Evolutionary conservation across 2,329 filamentous ascomycete species (phyloP).

Genomic region (Bipolaris sorokiniana): DNA sequence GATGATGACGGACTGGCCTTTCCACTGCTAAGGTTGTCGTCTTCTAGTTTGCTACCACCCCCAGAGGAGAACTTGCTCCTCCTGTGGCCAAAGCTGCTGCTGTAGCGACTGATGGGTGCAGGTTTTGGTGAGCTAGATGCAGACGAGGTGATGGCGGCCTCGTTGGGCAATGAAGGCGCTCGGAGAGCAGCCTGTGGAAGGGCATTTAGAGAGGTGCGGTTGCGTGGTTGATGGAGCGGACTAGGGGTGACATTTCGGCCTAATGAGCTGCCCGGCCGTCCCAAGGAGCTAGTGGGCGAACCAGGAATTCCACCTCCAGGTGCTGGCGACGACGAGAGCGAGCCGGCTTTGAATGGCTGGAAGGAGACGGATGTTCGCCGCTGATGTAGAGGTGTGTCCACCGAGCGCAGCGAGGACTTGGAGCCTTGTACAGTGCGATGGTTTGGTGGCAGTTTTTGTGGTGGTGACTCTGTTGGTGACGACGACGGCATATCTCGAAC

Average conservation of each 20-base stretch:
- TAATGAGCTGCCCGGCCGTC: conserved; percentile 42
- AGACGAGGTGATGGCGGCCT: conserved; percentile 68
- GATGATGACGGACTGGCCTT: conserved; percentile 76
- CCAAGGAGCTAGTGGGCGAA: conserved; percentile 59
- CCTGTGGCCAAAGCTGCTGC: conserved; percentile 91
- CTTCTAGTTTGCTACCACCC: conserved; percentile 71
- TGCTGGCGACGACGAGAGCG: conserved; percentile 87
- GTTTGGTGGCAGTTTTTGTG: conserved; percentile 57
- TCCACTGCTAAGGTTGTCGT: conserved; percentile 81
- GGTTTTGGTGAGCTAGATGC: conserved; percentile 79
- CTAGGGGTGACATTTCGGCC: conserved; percentile 32
- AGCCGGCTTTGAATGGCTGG: conserved; percentile 94
- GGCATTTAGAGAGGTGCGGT: conserved; percentile 74
- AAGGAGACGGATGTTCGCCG: conserved; percentile 87
- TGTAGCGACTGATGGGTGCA: conserved; percentile 79
- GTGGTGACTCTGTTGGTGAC: conserved; percentile 59
- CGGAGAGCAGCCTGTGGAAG: conserved; percentile 77
- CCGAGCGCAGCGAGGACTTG: conserved; percentile 57
- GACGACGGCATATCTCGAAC: conserved; percentile 63
- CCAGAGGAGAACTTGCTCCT: conserved; percentile 78
- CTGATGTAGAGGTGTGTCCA: conserved; percentile 59
- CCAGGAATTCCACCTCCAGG: conserved; percentile 57
- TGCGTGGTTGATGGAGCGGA: conserved; percentile 61
- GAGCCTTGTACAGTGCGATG: conserved; percentile 54
- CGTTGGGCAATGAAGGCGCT: conserved; percentile 67